These are phyloP conservation scores for Pseudocercospora eumusae DNA, from an alignment of 2,329 filamentous ascomycete species.

Conservation along the genomic window DNA sequence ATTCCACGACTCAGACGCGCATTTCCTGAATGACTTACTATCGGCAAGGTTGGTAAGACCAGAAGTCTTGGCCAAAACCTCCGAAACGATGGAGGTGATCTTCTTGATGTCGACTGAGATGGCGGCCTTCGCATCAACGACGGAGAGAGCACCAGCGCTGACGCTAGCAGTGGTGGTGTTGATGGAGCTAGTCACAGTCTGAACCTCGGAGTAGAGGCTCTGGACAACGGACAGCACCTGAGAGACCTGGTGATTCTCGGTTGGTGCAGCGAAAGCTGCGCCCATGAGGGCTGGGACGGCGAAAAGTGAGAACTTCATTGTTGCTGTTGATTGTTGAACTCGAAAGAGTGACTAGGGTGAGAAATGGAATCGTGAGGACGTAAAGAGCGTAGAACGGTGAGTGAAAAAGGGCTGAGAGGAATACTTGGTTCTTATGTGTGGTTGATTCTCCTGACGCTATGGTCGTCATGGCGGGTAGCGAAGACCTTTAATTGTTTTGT, in stretches of 20 bases:
- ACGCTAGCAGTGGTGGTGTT: slow-evolving; percentile 13
- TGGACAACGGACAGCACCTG: slow-evolving; percentile 18
- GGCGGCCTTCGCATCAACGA: slow-evolving; percentile 11
- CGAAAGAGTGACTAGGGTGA: slow-evolving; percentile 28
- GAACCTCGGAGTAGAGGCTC: slow-evolving; percentile 17
- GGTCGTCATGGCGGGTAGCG: background rate
- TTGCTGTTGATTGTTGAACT: slow-evolving; percentile 20
- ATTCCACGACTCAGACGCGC: background rate
- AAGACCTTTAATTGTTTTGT: slow-evolving; percentile 1
- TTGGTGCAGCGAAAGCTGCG: slow-evolving; percentile 23
- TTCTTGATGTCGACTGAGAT: slow-evolving; percentile 14
- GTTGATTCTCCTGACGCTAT: background rate
- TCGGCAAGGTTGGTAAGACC: slow-evolving; percentile 10
- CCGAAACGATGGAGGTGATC: slow-evolving; percentile 9
- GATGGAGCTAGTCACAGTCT: slow-evolving; percentile 16
- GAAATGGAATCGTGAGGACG: slow-evolving; percentile 15
- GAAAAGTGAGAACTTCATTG: slow-evolving; percentile 28
- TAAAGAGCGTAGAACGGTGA: slow-evolving; percentile 4
- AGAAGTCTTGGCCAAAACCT: slow-evolving; percentile 3
- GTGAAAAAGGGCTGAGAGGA: background rate
- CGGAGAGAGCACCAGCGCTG: background rate
- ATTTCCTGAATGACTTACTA: slow-evolving; percentile 4
- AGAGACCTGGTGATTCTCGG: slow-evolving; percentile 21
- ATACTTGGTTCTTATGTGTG: slow-evolving; percentile 3
- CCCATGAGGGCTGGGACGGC: slow-evolving; percentile 25